Evolutionary conservation across 352 stramenopile species (phyloP), one percentile per base, ranked within the genome.

Genomic region (Phytophthora ramorum): DNA sequence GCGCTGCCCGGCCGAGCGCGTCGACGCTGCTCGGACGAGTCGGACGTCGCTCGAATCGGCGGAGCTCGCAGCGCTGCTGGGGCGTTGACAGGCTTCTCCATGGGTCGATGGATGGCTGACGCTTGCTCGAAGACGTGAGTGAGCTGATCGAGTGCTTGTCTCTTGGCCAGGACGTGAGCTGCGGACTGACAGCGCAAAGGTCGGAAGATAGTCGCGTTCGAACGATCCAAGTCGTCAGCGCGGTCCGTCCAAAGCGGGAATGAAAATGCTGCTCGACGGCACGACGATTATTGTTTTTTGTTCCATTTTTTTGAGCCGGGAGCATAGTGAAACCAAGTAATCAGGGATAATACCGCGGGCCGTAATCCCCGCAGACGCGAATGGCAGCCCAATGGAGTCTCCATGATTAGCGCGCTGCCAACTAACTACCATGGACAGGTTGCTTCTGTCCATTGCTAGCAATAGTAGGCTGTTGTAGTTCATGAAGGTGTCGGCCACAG

Each of bases 1-100:
- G 51, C 51, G 41, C 57, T 75, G 38, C 34, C 45, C 17, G 52
- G 63, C 2, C 68, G 68, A 14, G 45, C 16, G 20, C 34, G 62
- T 32, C 52, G 58, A 9, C 49, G 56, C 16, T 57, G 56, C 3
- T 62, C 48, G 26, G 22, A 38, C 47, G 58, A 55, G 41, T 71
- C 67, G 7, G 67, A 71, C 16, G 50, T 44, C n/a, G 61, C 43
- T 56, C 50, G 51, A 14, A 47, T 40, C 20, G 50, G 51, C 32
- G 54, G 56, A 0, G 56, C 56, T 19, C 40, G 37, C 28, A 13
- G 16, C 9, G 20, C 22, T 44, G 20, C 34, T 50, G 22, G 19
- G n/a, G 19, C 14, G 16, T 10, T 19, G 5, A 19, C 6, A 20
- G 37, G 14, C 0, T 17, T 43, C 37, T 19, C 37, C 37, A 43